Evolutionary conservation across 768 basidiomycete genomes (phyloP).

Genomic region (Suillus luteus): DNA sequence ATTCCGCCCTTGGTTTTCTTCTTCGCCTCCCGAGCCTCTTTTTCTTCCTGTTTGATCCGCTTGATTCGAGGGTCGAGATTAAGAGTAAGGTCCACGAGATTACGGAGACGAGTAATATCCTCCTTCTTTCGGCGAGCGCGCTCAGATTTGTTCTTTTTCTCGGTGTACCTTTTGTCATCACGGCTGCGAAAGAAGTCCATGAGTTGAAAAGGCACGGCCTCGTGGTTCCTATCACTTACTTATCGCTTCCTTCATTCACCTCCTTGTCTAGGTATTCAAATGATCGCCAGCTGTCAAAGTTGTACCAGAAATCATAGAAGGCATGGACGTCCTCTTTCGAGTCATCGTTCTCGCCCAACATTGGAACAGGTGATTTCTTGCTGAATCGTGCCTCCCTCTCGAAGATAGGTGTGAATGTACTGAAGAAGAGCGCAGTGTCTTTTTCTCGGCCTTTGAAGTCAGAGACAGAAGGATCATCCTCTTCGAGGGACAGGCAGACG

Average conservation of each 20-base stretch:
- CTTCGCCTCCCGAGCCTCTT: constrained; percentile 91
- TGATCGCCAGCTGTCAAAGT: constrained; percentile 97
- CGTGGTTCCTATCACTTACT: constrained; percentile 46
- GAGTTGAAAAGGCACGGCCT: background rate
- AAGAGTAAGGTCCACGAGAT: constrained; percentile 84
- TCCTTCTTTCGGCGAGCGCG: constrained; percentile 97
- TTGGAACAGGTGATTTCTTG: constrained; percentile 77
- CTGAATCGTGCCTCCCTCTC: constrained; percentile 94
- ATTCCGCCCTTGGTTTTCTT: constrained; percentile 57
- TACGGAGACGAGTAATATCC: constrained; percentile 87
- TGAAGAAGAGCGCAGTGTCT: constrained; percentile 66
- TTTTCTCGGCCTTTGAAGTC: constrained; percentile 57
- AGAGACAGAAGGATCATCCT: constrained; percentile 69
- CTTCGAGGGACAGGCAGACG: constrained; percentile 66
- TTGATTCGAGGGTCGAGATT: constrained; percentile 92
- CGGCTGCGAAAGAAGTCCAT: constrained; percentile 55
- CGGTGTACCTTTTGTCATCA: constrained; percentile 97
- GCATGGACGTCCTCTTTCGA: constrained; percentile 82
- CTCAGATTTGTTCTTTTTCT: constrained; percentile 99
- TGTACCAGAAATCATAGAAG: constrained; percentile 99
- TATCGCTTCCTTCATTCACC: constrained; percentile 96
- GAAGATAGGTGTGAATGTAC: constrained; percentile 77
- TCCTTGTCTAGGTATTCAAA: constrained; percentile 99
- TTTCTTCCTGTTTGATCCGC: constrained; percentile 94
- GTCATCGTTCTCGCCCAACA: constrained; percentile 69